These are phyloP conservation scores for Rhodotorula sphaerocarpa DNA, from an alignment of 768 basidiomycete species.

Conservation along the genomic window DNA sequence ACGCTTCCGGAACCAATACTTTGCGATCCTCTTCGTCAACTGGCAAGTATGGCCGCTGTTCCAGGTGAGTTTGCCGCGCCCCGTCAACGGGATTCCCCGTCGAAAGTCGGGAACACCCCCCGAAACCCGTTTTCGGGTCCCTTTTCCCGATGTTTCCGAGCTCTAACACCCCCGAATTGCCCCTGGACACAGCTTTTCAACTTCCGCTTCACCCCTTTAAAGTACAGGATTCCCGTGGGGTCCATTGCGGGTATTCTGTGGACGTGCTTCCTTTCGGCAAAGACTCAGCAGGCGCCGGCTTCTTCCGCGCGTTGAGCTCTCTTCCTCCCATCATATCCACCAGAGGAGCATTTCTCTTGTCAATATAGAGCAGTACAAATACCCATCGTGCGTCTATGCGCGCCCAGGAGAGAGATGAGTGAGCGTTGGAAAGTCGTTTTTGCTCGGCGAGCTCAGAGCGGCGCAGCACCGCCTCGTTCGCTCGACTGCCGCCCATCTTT, in stretches of 20 bases:
- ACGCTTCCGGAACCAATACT: constrained; percentile 23
- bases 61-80: neutral
- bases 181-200: constrained; percentile 18
- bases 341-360: too few species aligned
- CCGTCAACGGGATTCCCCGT: too few species aligned
- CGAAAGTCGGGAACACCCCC: neutral
- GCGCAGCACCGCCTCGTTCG: neutral
- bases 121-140: neutral
- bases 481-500: neutral
- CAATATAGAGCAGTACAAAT: too few species aligned
- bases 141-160: neutral
- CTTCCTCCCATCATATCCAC: too few species aligned
- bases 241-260: constrained; percentile 21
- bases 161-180: neutral
- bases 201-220: constrained; percentile 31
- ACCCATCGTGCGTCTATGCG: too few species aligned
- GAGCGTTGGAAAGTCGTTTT: too few species aligned
- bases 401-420: too few species aligned
- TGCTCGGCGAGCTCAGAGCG: too few species aligned
- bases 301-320: too few species aligned
- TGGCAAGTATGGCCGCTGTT: constrained; percentile 36
- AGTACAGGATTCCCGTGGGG: constrained; percentile 29
- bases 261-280: constrained; percentile 21
- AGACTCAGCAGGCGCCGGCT: too few species aligned
- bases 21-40: constrained; percentile 31